A percentile compares a stretch with the other conserved stretches of the same genome.
phyloP scores from a whole-genome alignment of 2,329 filamentous ascomycete genomes.

The Aureobasidium leucospermi region DNA sequence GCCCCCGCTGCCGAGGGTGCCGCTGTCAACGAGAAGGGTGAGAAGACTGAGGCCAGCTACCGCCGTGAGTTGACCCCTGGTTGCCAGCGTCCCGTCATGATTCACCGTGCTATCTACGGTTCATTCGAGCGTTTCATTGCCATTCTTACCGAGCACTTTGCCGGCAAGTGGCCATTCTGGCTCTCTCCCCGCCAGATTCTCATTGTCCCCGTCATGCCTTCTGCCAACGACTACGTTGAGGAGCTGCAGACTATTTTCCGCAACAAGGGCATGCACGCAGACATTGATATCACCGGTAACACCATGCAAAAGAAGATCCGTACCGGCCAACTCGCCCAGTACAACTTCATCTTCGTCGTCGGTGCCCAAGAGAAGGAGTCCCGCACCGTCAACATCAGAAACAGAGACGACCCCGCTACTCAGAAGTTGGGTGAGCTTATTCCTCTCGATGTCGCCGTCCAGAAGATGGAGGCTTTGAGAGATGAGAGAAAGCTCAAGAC shows the following conservation, averaged over 20 bases:
- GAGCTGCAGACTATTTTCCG: conserved; percentile 66
- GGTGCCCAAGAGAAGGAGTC: conserved; percentile 55
- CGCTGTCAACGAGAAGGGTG: conserved; percentile 23
- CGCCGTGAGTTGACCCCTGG: conserved; percentile 54
- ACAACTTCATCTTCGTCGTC: conserved; percentile 75
- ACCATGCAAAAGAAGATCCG: conserved; percentile 88
- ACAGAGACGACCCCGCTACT: conserved; percentile 54
- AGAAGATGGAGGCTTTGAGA: conserved; percentile 42
- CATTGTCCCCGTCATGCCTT: conserved; percentile 69
- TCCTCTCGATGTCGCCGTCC: conserved; percentile 51
- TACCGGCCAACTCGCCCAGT: conserved; percentile 70
- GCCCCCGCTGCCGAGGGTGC: conserved; percentile 22
- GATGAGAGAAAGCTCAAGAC: conserved; percentile 34
- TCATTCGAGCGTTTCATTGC: conserved; percentile 63
- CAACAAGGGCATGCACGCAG: conserved; percentile 60
- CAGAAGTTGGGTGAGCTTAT: conserved; percentile 57
- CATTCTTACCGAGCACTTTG: conserved; percentile 77
- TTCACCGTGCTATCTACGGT: conserved; percentile 73
- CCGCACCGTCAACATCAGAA: conserved; percentile 56
- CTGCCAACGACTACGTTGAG: conserved; percentile 64
- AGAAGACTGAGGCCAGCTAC: conserved; percentile 19
- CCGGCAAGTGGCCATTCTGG: conserved; percentile 86
- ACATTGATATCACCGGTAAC: conserved; percentile 66
- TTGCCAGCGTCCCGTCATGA: conserved; percentile 76
- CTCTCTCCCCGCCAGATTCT: conserved; percentile 74